Percentiles rank a stretch among this genome's conserved stretches.
These are phyloP conservation scores for Acanthamoeba triangularis DNA, from an alignment of 208 protist genomes.

Conservation along the genomic window DNA sequence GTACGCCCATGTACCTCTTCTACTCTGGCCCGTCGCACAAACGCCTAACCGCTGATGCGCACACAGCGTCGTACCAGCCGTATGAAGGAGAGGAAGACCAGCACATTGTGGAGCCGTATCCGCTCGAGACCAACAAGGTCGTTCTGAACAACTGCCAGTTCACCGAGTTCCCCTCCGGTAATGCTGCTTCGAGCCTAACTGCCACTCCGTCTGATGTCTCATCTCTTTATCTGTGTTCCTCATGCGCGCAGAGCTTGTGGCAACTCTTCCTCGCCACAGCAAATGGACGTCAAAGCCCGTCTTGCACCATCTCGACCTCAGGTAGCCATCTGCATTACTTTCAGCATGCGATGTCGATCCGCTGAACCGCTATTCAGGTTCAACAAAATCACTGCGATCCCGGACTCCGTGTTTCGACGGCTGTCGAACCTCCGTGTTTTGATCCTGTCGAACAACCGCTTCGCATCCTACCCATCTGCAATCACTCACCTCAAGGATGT, in stretches of 20 bases:
- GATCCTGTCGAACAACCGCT: constrained; percentile 19
- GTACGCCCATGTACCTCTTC: neutral
- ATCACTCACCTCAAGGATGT: neutral
- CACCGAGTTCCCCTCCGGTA: neutral
- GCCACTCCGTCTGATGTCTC: too few species aligned
- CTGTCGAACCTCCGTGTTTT: neutral
- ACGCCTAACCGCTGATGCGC: neutral
- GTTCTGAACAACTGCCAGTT: neutral
- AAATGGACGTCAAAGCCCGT: neutral
- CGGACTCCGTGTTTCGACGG: neutral
- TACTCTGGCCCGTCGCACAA: neutral
- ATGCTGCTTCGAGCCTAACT: neutral
- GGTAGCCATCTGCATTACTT: neutral
- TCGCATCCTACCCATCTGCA: neutral
- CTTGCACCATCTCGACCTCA: neutral
- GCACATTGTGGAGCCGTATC: neutral
- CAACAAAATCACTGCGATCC: constrained; percentile 5
- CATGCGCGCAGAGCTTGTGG: neutral
- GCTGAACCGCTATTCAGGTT: neutral
- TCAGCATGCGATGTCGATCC: neutral
- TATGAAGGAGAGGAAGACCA: neutral
- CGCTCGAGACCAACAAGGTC: neutral
- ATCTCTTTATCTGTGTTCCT: too few species aligned
- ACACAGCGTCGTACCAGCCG: neutral
- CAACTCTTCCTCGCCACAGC: neutral